Evolutionary conservation across 768 basidiomycete species (phyloP).

Genomic region (Lactarius deliciosus): DNA sequence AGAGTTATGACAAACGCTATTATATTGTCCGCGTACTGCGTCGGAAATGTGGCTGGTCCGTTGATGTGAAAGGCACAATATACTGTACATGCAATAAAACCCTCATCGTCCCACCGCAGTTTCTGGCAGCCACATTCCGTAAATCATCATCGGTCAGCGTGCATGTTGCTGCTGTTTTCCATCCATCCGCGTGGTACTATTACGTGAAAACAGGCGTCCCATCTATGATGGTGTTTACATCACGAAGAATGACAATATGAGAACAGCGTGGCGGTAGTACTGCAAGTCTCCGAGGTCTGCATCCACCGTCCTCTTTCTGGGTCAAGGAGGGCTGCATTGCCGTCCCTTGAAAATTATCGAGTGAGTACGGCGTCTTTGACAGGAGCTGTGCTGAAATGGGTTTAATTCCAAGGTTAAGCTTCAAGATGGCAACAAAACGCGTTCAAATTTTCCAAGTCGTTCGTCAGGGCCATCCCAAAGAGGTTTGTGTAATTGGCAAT

Average conservation of each 20-base stretch:
- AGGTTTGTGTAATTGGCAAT: too few species aligned
- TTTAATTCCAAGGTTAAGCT: too few species aligned
- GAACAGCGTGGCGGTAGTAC: slow-evolving; percentile 49
- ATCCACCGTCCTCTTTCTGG: too few species aligned
- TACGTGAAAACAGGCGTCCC: slow-evolving; percentile 56
- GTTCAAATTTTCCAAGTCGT: too few species aligned
- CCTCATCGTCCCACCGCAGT: neutral
- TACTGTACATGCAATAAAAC: slow-evolving; percentile 31
- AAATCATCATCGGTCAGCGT: slow-evolving; percentile 66
- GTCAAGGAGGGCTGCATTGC: too few species aligned
- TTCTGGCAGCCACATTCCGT: slow-evolving; percentile 66
- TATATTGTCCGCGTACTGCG: slow-evolving; percentile 67
- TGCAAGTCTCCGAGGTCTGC: slow-evolving; percentile 65
- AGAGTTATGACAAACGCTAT: slow-evolving; percentile 69
- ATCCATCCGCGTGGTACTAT: slow-evolving; percentile 62
- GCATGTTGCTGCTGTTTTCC: slow-evolving; percentile 47
- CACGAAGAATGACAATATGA: slow-evolving; percentile 53
- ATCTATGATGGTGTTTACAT: slow-evolving; percentile 56
- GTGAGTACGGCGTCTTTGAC: too few species aligned
- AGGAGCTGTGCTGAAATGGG: neutral
- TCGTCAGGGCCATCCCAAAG: too few species aligned
- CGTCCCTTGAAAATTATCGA: too few species aligned
- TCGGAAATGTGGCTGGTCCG: slow-evolving; percentile 67
- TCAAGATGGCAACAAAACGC: too few species aligned
- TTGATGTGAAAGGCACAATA: slow-evolving; percentile 77